These are phyloP conservation scores for Immersiporthe knoxdaviesiana DNA, from an alignment of 2,329 filamentous ascomycete genomes.

Conservation along the genomic window DNA sequence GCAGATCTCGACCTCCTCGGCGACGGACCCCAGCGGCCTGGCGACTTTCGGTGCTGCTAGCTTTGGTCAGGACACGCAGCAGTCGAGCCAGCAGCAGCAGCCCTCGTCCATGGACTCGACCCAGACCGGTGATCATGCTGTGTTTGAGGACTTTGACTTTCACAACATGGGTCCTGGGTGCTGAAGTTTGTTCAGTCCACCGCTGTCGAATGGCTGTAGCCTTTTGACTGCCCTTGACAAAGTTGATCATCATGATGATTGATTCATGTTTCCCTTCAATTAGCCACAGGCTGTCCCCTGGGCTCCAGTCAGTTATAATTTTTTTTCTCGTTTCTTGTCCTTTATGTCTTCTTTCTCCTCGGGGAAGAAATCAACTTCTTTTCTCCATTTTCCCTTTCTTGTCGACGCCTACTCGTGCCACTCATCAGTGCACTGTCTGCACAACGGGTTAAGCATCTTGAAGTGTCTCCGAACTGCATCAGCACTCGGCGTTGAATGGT, in stretches of 20 bases:
- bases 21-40: constrained; percentile 31
- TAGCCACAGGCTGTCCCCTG: not conserved
- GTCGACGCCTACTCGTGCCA: not conserved
- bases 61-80: constrained; percentile 27
- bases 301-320: not conserved
- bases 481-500: not conserved
- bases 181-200: not conserved
- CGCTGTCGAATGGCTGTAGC: not conserved
- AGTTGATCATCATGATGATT: not conserved
- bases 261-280: not conserved
- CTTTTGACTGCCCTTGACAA: not conserved
- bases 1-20: constrained; percentile 33
- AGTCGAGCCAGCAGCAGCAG: constrained; percentile 25
- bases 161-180: constrained; percentile 10
- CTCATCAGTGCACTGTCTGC: not conserved
- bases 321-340: not conserved
- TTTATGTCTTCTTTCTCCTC: not conserved
- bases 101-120: not conserved
- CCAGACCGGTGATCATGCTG: constrained; percentile 12
- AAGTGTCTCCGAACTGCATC: not conserved
- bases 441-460: not conserved
- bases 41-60: constrained; percentile 30
- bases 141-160: constrained; percentile 26
- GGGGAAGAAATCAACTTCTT: not conserved
- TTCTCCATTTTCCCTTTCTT: not conserved